Base-by-base conservation (phyloP, 1,284 basidiomycete species). In the Sanghuangporus baumii region DNA sequence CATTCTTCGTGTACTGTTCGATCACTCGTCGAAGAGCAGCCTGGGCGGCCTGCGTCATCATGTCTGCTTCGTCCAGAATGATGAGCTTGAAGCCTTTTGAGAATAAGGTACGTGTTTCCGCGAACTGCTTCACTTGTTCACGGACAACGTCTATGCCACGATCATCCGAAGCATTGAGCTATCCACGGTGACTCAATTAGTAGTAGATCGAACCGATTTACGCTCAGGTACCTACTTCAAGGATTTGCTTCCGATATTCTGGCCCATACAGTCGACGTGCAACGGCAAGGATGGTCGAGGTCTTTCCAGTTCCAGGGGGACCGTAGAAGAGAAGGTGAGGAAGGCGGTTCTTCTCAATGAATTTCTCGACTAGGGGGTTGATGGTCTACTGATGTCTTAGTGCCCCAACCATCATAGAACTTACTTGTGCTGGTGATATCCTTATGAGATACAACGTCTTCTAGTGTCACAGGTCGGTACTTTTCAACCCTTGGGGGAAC, bases 31-130 rank as follows among this genome's bases (percentile, higher is more conserved):
- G 89, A 37, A 99, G 84, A 18, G 97, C 97, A 3, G 94, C 93
- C 74, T 99, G 97, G 0, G 97, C 97, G 48, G 93, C 91, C 66
- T 95, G 91, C 0, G 97, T 99, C 97, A 99, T 99, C 89, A 97
- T 97, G 79, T 99, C 97, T 20, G 97, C 97, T 75, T 99, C 97
- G 70, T 99, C 97, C 31, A 99, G 86, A 64, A 99, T 89, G 74
- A 99, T 97, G 71, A 99, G 87, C 74, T 99, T 99, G 86, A 91
- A 98, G 31, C 93, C 93, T 69, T 94, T 94, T 6, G 93, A 86
- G 70, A 89, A 89, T 11, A 98, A 79, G 31, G 95, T 98, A 62
- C 94, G 87, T 14, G 96, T 98, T 76, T 96, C 94, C 1, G 96
- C 96, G 70, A 99, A 99, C 73, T 94, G 94, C 75, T 99, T 99